These are phyloP conservation scores for Aspergillus uvarum DNA, from an alignment of 2,329 filamentous ascomycete genomes.

Conservation along the genomic window DNA sequence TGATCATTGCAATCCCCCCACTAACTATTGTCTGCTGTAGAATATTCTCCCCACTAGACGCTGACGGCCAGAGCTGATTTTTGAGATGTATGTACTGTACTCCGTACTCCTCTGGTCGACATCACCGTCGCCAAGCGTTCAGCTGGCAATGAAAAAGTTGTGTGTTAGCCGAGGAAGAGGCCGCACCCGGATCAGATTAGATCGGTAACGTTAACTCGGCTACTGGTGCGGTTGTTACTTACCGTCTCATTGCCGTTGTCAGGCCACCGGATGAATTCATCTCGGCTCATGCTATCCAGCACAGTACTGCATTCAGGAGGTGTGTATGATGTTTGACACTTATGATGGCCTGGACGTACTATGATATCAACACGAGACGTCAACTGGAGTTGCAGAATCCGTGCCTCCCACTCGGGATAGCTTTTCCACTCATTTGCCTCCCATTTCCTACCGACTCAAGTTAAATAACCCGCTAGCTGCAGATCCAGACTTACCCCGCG, in stretches of 20 bases:
- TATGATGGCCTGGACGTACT: background rate
- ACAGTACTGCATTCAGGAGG: background rate
- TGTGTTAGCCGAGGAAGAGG: constrained; percentile 1
- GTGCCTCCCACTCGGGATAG: background rate
- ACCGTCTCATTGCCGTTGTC: constrained; percentile 9
- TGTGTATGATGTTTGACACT: background rate
- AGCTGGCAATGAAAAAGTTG: constrained; percentile 5
- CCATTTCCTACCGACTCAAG: constrained; percentile 10
- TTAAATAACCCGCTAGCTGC: constrained; percentile 18
- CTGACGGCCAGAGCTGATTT: background rate
- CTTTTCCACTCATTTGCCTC: constrained; percentile 1
- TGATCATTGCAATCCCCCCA: background rate
- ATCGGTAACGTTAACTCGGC: constrained; percentile 20
- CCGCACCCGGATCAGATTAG: constrained; percentile 27
- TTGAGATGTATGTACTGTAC: background rate
- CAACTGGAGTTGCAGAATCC: background rate
- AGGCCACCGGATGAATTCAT: constrained; percentile 11
- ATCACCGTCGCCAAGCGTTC: background rate
- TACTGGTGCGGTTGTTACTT: constrained; percentile 9
- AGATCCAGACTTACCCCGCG: constrained; percentile 15
- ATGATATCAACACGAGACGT: too few relatives aligned
- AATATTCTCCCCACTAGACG: background rate
- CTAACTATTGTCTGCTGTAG: background rate
- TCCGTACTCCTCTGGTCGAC: too few relatives aligned
- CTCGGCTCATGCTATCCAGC: constrained; percentile 1